Evolutionary conservation across 179 eudicot genomes (phyloP).

Genomic region (Beta lomatogona): DNA sequence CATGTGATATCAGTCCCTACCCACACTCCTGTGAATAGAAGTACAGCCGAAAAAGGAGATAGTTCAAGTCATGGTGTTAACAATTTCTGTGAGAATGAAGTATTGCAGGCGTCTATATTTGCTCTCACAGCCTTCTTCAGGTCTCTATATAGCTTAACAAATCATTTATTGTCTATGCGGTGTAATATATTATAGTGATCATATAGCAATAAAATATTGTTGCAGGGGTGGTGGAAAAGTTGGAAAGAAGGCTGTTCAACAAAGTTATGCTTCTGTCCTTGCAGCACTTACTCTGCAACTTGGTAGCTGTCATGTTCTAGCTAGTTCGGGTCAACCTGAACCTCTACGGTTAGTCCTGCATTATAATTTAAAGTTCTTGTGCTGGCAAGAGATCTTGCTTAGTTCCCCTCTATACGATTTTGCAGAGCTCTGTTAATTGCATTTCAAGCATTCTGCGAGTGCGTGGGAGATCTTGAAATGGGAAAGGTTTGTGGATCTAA

Average conservation of each 20-base stretch:
- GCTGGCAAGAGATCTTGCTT: slow-evolving; percentile 1
- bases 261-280: slow-evolving; percentile 86
- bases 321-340: slow-evolving; percentile 79
- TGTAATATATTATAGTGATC: slow-evolving; percentile 12
- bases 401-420: slow-evolving; percentile 16
- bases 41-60: slow-evolving; percentile 64
- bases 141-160: slow-evolving; percentile 33
- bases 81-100: slow-evolving; percentile 48
- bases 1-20: slow-evolving; percentile 74
- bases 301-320: slow-evolving; percentile 88
- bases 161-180: not conserved
- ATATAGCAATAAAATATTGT: slow-evolving; percentile 1
- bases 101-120: slow-evolving; percentile 81
- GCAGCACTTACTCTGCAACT: slow-evolving; percentile 86
- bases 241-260: slow-evolving; percentile 90
- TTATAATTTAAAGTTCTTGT: not conserved
- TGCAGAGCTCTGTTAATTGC: slow-evolving; percentile 80
- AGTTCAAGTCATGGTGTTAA: slow-evolving; percentile 44
- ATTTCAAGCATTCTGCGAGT: slow-evolving; percentile 97
- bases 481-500: slow-evolving; percentile 67
- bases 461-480: slow-evolving; percentile 99
- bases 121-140: slow-evolving; percentile 96
- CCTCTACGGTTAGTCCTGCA: slow-evolving; percentile 61
- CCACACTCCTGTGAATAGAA: slow-evolving; percentile 52
- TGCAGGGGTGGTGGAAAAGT: slow-evolving; percentile 96